Evolutionary conservation across 73 alveolate genomes (phyloP).

Genomic region (Tetrahymena borealis): DNA sequence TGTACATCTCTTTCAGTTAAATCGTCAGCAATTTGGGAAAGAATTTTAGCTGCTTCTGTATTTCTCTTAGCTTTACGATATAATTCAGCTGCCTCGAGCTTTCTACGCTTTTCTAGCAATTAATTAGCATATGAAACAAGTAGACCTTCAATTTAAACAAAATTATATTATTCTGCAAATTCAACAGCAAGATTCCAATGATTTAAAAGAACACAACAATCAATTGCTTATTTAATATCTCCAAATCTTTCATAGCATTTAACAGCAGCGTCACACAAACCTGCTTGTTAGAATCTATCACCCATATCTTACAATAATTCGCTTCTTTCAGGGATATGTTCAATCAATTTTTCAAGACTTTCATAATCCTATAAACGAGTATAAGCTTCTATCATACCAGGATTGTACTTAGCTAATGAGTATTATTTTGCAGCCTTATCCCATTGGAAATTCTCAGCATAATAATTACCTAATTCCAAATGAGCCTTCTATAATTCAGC

Average conservation of each 20-base stretch:
- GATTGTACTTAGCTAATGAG: constrained; percentile 70
- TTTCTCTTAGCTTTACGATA: constrained; percentile 98
- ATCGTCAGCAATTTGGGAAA: constrained; percentile 88
- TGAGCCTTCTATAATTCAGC: background rate
- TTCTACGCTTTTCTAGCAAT: constrained; percentile 95
- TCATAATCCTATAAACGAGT: constrained; percentile 78
- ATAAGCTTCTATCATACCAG: constrained; percentile 78
- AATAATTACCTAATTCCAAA: constrained; percentile 55
- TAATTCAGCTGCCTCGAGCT: constrained; percentile 96
- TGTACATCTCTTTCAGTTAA: constrained; percentile 53
- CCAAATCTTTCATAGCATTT: constrained; percentile 87
- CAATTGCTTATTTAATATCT: constrained; percentile 98
- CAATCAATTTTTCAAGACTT: constrained; percentile 66
- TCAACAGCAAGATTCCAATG: constrained; percentile 99
- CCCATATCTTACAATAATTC: constrained; percentile 76
- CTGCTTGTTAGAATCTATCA: constrained; percentile 86
- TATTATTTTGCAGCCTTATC: constrained; percentile 73
- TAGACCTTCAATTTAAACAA: constrained; percentile 97
- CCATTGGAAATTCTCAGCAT: constrained; percentile 74
- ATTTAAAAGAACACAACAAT: constrained; percentile 91
- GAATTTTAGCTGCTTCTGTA: constrained; percentile 96
- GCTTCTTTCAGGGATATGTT: constrained; percentile 75
- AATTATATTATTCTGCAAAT: constrained; percentile 97
- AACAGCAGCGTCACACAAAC: constrained; percentile 95
- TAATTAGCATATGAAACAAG: constrained; percentile 93